Evolutionary conservation across 495 filamentous ascomycete species (phyloP).

Genomic region (Hapsidospora chrysogenum): DNA sequence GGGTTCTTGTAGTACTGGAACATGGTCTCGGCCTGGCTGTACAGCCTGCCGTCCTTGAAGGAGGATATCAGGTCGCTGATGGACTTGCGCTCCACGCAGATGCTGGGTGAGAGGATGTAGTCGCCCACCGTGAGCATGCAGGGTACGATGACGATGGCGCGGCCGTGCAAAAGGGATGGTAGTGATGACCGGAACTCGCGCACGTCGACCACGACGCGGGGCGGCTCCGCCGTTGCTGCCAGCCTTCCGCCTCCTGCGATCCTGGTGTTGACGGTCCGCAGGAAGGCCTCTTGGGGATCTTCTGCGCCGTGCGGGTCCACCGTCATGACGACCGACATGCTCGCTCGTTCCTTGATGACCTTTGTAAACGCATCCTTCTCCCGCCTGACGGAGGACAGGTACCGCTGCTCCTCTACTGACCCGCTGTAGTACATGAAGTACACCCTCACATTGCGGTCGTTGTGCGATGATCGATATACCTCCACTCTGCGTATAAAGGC

Average conservation of each 20-base stretch:
- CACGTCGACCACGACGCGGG: slow-evolving; percentile 84
- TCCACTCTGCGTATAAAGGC: slow-evolving; percentile 89
- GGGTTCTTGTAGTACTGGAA: slow-evolving; percentile 78
- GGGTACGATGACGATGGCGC: slow-evolving; percentile 69
- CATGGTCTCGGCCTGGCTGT: slow-evolving; percentile 88
- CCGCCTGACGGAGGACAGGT: slow-evolving; percentile 69
- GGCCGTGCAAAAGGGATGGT: slow-evolving; percentile 79
- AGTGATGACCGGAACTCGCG: slow-evolving; percentile 90
- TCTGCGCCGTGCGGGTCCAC: slow-evolving; percentile 51
- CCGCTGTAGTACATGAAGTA: slow-evolving; percentile 94
- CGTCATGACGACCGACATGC: slow-evolving; percentile 73
- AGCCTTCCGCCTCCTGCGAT: slow-evolving; percentile 88
- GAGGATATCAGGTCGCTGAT: slow-evolving; percentile 81
- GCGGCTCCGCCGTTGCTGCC: slow-evolving; percentile 78
- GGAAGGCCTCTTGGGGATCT: slow-evolving; percentile 82
- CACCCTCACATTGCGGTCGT: slow-evolving; percentile 70
- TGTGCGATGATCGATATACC: slow-evolving; percentile 88
- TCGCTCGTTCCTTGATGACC: slow-evolving; percentile 81
- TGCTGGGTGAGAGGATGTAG: slow-evolving; percentile 78
- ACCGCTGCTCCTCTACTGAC: slow-evolving; percentile 92
- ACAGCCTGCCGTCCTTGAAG: slow-evolving; percentile 80
- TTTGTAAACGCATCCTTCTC: slow-evolving; percentile 94
- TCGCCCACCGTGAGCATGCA: slow-evolving; percentile 95
- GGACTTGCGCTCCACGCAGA: slow-evolving; percentile 90
- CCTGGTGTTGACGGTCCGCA: slow-evolving; percentile 89